phyloP scores from a whole-genome alignment of 768 basidiomycete species.

The Neoboletus subvelutipes region DNA sequence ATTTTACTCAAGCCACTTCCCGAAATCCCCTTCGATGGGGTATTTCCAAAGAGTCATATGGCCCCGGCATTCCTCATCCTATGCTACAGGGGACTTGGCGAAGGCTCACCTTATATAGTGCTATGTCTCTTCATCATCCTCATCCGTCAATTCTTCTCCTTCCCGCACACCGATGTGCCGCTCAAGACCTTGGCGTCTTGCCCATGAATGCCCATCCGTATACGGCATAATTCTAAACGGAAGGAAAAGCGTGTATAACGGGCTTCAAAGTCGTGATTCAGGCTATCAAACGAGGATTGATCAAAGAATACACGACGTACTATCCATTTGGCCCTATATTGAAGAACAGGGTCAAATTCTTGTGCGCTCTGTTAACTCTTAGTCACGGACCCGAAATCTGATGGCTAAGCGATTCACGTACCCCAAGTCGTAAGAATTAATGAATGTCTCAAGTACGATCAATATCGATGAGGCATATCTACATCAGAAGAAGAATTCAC shows the following conservation, averaged over 20 bases:
- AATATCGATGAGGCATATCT: neutral
- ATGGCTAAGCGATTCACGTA: conserved; percentile 31
- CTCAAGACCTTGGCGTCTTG: conserved; percentile 62
- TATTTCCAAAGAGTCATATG: conserved; percentile 72
- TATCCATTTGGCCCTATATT: conserved; percentile 80
- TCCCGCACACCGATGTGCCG: conserved; percentile 60
- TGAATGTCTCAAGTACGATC: conserved; percentile 53
- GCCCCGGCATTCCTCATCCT: conserved; percentile 72
- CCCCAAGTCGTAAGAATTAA: conserved; percentile 93
- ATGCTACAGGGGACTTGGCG: neutral
- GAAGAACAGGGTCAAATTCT: conserved; percentile 84
- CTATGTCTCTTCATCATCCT: conserved; percentile 46
- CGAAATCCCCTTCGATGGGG: conserved; percentile 14
- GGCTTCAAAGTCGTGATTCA: conserved; percentile 41
- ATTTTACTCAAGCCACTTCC: conserved; percentile 26
- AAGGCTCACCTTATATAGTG: conserved; percentile 4
- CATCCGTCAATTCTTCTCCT: conserved; percentile 89
- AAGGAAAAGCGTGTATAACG: conserved; percentile 74
- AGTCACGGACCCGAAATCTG: neutral
- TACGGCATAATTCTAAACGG: conserved; percentile 80
- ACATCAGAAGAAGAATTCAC: conserved; percentile 21
- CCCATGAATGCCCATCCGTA: conserved; percentile 84
- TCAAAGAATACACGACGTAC: conserved; percentile 48
- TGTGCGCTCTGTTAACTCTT: conserved; percentile 35
- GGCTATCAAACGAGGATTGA: neutral